These are phyloP conservation scores for Cladosporium sp. DNA, from an alignment of 2,329 filamentous ascomycete species.

Conservation along the genomic window DNA sequence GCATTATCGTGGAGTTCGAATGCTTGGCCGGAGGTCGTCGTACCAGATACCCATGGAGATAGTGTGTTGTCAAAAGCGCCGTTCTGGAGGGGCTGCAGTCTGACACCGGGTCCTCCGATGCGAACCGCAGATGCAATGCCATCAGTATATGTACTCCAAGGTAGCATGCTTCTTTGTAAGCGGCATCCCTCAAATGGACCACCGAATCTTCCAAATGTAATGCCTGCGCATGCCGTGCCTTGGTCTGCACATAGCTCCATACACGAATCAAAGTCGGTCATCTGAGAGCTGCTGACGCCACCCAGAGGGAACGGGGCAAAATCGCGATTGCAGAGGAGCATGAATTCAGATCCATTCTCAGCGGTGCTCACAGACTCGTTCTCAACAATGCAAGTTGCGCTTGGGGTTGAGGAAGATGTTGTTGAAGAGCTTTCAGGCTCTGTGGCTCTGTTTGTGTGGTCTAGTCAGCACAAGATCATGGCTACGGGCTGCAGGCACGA, in stretches of 20 bases:
- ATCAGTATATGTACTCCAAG: background rate
- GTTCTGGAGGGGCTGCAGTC: background rate
- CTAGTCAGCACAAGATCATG: too few species aligned
- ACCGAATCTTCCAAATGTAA: background rate
- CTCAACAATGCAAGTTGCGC: background rate
- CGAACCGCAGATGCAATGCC: background rate
- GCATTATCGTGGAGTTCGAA: background rate
- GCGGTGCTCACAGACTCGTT: background rate
- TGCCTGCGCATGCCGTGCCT: slow-evolving; percentile 2
- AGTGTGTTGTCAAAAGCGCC: slow-evolving; percentile 1
- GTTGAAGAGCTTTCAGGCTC: background rate
- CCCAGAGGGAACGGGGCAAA: background rate
- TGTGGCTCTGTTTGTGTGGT: background rate
- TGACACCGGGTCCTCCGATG: background rate
- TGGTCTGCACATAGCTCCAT: background rate
- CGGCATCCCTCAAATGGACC: background rate
- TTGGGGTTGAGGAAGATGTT: background rate
- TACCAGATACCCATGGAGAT: background rate
- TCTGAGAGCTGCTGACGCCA: background rate
- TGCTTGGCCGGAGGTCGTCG: background rate
- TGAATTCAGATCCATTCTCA: background rate
- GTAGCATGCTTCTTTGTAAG: background rate
- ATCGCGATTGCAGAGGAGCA: background rate
- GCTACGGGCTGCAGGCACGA: too few species aligned
- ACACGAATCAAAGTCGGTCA: background rate